These are phyloP conservation scores for Geosmithia morbida DNA, from an alignment of 2,329 filamentous ascomycete species.

Conservation along the genomic window DNA sequence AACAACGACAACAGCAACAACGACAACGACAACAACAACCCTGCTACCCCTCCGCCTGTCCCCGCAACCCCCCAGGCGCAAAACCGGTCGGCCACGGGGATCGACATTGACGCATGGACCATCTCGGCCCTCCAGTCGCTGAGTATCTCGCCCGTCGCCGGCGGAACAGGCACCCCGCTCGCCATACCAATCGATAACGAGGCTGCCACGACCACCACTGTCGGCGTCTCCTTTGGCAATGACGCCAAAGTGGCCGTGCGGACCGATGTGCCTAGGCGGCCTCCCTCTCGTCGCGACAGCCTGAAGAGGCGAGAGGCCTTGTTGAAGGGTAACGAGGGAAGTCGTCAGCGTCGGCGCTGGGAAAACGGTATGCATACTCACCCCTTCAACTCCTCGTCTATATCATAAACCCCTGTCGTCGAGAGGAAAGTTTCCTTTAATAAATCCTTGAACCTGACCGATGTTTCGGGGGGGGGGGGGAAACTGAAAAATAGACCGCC, in stretches of 20 bases:
- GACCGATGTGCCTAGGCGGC: slow-evolving; percentile 25
- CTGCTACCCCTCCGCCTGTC: background rate
- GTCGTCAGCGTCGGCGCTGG: slow-evolving; percentile 74
- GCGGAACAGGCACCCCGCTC: slow-evolving; percentile 48
- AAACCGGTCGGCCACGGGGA: slow-evolving; percentile 12
- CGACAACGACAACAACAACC: slow-evolving; percentile 5
- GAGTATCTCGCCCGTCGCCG: slow-evolving; percentile 37
- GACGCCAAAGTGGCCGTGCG: slow-evolving; percentile 6
- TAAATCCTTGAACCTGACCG: background rate
- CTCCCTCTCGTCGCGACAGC: slow-evolving; percentile 37
- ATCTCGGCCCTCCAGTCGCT: slow-evolving; percentile 40
- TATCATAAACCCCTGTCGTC: too few relatives aligned
- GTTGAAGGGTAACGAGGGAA: slow-evolving; percentile 83
- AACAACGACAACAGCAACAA: background rate
- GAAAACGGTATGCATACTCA: slow-evolving; percentile 61
- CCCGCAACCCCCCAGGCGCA: slow-evolving; percentile 6
- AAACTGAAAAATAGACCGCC: too few relatives aligned
- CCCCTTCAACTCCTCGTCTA: background rate
- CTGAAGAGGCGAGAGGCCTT: slow-evolving; percentile 54
- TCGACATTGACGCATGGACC: slow-evolving; percentile 57
- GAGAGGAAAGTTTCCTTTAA: too few relatives aligned
- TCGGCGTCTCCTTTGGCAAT: slow-evolving; percentile 7
- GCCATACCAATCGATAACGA: slow-evolving; percentile 56
- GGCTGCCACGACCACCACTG: slow-evolving; percentile 15
- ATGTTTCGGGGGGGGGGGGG: too few relatives aligned